phyloP scores from a whole-genome alignment of 306 rosid species.

The peach (Prunus persica) region Prunus_persica_NCBIv2 NC_034013.1:11736501-11737000 shows the following conservation, averaged over 20 bases:
- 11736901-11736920: not conserved
- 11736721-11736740: not conserved
- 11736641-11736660: not conserved
- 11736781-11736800: slow-evolving; percentile 63
- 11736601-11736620: not conserved
- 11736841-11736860: not conserved
- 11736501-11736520: not conserved
- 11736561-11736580: slow-evolving; percentile 32
- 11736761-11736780: slow-evolving; percentile 32
- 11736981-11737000: slow-evolving; percentile 40
- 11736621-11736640: not conserved
- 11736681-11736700: not conserved
- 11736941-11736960: not conserved
- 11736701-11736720: not conserved
- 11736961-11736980: slow-evolving; percentile 18
- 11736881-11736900: not conserved
- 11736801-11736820: slow-evolving; percentile 32
- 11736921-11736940: not conserved
- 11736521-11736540: slow-evolving; percentile 15
- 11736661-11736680: not conserved
- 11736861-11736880: not conserved
- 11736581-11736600: slow-evolving; percentile 21
- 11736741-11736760: not conserved
- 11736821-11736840: slow-evolving; percentile 14
- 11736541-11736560: slow-evolving; percentile 16